Evolutionary conservation across 2,329 filamentous ascomycete genomes (phyloP), one percentile per base, ranked within the genome.

Genomic region (Stagonosporopsis vannaccii): DNA sequence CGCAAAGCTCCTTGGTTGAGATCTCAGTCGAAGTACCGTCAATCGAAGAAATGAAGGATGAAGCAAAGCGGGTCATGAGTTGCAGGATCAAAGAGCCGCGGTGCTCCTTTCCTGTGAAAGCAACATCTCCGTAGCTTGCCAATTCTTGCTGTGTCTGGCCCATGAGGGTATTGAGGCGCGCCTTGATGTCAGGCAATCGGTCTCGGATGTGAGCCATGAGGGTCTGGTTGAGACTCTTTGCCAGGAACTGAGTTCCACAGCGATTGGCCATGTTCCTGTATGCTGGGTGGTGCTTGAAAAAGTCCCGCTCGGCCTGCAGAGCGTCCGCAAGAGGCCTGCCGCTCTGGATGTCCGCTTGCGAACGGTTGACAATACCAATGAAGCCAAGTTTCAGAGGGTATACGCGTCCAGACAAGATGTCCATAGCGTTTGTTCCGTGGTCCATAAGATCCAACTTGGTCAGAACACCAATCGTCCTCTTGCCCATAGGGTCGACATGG

Each of bases 401-500:
- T 3, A 99, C 95, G 23, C 95, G 89, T 3, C 95, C 95, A 6
- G 94, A 96, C n/a, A 99, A 84, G 66, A 99, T 99, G 72, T 99
- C 95, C 67, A 99, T 84, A 15, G 95, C 95, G 72, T 99, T 98
- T 54, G 95, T 99, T 61, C 95, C 95, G 72, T 99, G 94, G 72
- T 99, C 95, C 95, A 99, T 99, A 55, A 99, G 81, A 75, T 99
- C 95, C 62, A 99, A 82, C 80, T 99, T 99, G 58, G 95, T 98
- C 58, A 99, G 84, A 54, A 99, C 94, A 71, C 95, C 95, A 72
- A 99, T 98, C 19, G 95, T 99, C 75, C 95, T 87, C 77, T 91
- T 88, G 61, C 95, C 95, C 77, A 97, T 88, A 2, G 95, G 90
- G 77, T 99, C 95, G 51, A 99, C 95, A 86, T 99, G 92, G 49